These are phyloP conservation scores for Tolypocladium endophyticum DNA, from an alignment of 2,329 filamentous ascomycete species.

Conservation along the genomic window DNA sequence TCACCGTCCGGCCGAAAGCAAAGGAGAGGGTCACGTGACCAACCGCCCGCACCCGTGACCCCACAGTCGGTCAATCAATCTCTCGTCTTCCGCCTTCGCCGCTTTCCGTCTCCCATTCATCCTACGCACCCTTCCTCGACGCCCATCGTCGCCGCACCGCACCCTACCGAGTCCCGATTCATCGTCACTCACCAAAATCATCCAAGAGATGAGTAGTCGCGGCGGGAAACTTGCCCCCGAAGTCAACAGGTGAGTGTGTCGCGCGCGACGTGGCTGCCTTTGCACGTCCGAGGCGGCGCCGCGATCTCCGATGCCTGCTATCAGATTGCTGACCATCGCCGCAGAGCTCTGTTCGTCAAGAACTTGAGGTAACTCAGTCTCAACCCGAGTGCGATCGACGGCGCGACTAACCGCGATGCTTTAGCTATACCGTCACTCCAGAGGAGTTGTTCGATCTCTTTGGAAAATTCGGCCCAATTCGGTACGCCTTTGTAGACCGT, in stretches of 20 bases:
- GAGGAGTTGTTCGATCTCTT: conserved; percentile 99
- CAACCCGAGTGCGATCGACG: neutral
- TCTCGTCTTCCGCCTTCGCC: conserved; percentile 14
- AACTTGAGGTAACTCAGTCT: conserved; percentile 67
- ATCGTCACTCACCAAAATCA: conserved; percentile 20
- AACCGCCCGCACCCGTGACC: neutral
- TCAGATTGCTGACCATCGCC: conserved; percentile 18
- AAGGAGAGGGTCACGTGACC: conserved; percentile 14
- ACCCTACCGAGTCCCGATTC: conserved; percentile 18
- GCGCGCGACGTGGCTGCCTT: neutral
- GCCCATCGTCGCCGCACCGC: conserved; percentile 6
- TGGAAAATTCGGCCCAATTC: conserved; percentile 91
- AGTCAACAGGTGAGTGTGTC: conserved; percentile 71
- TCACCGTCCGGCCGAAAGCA: neutral
- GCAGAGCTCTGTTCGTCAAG: conserved; percentile 98
- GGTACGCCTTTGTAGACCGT: conserved; percentile 45
- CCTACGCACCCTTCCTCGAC: conserved; percentile 12
- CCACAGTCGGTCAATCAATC: conserved; percentile 15
- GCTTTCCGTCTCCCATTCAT: conserved; percentile 18
- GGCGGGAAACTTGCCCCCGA: conserved; percentile 96
- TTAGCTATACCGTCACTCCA: conserved; percentile 94
- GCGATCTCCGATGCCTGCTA: neutral
- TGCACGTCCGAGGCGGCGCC: neutral
- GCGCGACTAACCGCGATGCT: conserved; percentile 6
- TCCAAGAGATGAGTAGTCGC: conserved; percentile 90